These are phyloP conservation scores for Coniochaeta pulveracea DNA, from an alignment of 2,329 filamentous ascomycete genomes.

Conservation along the genomic window DNA sequence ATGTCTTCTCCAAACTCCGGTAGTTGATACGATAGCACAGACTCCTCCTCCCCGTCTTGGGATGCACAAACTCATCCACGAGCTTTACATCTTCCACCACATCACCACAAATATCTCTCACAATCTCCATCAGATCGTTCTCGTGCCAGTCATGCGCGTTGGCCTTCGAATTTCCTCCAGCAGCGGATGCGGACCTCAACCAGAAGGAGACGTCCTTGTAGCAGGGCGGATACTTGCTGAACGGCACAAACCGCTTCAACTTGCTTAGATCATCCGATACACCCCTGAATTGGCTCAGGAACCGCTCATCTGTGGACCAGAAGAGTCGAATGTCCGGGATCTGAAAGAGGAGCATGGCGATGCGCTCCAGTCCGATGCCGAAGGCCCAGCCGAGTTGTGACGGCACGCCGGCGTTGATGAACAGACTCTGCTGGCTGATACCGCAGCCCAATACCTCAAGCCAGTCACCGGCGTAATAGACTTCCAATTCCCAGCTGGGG, in stretches of 20 bases:
- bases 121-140: constrained; percentile 95
- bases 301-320: constrained; percentile 79
- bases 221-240: constrained; percentile 84
- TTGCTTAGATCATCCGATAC: constrained; percentile 37
- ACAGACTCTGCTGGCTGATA: constrained; percentile 72
- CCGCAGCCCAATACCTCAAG: constrained; percentile 92
- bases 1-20: constrained; percentile 77
- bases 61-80: constrained; percentile 80
- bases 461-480: constrained; percentile 92
- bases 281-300: constrained; percentile 72
- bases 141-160: constrained; percentile 59
- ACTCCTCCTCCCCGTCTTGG: constrained; percentile 72
- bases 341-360: constrained; percentile 94
- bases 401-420: constrained; percentile 65
- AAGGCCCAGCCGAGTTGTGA: constrained; percentile 87
- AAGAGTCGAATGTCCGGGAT: constrained; percentile 96
- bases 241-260: constrained; percentile 63
- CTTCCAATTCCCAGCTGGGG: constrained; percentile 91
- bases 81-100: constrained; percentile 77
- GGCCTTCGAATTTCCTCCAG: constrained; percentile 28
- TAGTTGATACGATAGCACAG: constrained; percentile 92
- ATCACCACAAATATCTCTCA: constrained; percentile 72
- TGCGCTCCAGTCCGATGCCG: constrained; percentile 83
- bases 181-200: constrained; percentile 43
- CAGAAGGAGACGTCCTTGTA: constrained; percentile 94